Evolutionary conservation across 78 protist species (phyloP).

Genomic region (Speleostelium caveatum): DNA sequence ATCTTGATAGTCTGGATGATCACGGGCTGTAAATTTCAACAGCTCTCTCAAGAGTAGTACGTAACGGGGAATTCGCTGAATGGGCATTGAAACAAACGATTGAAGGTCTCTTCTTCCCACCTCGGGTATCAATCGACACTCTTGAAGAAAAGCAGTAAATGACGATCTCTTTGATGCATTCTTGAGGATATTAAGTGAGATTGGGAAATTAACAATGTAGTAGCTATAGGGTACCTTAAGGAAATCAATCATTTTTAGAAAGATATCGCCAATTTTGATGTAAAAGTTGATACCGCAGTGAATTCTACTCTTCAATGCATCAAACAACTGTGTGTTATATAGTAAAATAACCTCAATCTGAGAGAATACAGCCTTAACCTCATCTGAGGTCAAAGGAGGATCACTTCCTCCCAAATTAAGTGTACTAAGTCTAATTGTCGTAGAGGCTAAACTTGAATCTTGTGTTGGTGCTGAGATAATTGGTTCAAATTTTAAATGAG

Average conservation of each 20-base stretch:
- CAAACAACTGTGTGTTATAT: conserved; percentile 30
- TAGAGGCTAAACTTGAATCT: too few species aligned
- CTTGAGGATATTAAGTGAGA: conserved; percentile 30
- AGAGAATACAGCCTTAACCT: conserved; percentile 57
- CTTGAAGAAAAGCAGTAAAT: conserved; percentile 22
- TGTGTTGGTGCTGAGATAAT: too few species aligned
- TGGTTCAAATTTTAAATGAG: too few species aligned
- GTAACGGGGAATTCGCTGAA: conserved; percentile 76
- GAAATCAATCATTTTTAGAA: conserved; percentile 53
- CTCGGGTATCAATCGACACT: conserved; percentile 18
- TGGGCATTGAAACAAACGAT: conserved; percentile 77
- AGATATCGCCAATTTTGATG: conserved; percentile 43
- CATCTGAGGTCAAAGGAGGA: conserved; percentile 29
- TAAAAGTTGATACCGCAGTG: neutral
- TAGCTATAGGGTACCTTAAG: conserved; percentile 68
- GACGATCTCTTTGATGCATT: conserved; percentile 49
- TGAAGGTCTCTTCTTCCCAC: conserved; percentile 58
- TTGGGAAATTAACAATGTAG: conserved; percentile 47
- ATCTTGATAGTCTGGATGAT: conserved; percentile 16
- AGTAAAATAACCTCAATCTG: conserved; percentile 40
- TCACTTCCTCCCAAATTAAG: neutral
- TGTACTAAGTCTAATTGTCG: too few species aligned
- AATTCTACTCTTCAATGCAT: neutral
- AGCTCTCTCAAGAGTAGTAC: conserved; percentile 63
- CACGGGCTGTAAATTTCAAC: conserved; percentile 19